phyloP scores from a whole-genome alignment of 306 rosid species.

The Betula pendula region DNA sequence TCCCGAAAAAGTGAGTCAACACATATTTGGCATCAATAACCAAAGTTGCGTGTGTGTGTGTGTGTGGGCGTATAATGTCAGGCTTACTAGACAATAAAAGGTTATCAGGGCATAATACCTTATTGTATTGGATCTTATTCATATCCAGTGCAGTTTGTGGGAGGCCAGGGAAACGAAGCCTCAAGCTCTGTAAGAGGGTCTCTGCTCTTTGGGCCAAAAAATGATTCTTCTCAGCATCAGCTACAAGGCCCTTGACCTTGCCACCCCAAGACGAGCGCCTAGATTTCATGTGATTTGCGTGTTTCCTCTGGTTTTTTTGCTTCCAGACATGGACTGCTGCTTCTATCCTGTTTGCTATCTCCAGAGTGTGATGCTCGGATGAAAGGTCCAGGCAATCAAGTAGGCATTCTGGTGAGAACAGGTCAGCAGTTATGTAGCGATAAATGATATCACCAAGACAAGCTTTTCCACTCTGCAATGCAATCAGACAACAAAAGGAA shows the following conservation, averaged over 20 bases:
- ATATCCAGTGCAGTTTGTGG: slow-evolving; percentile 91
- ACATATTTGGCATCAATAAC: not conserved
- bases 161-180: slow-evolving; percentile 79
- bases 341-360: slow-evolving; percentile 82
- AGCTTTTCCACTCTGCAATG: slow-evolving; percentile 80
- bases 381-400: slow-evolving; percentile 88
- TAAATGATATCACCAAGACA: slow-evolving; percentile 85
- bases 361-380: slow-evolving; percentile 83
- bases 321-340: slow-evolving; percentile 84
- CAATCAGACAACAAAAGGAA: slow-evolving; percentile 7
- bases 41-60: not conserved
- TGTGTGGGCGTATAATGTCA: not conserved
- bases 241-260: slow-evolving; percentile 84
- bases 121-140: slow-evolving; percentile 88
- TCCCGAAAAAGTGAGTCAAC: not conserved
- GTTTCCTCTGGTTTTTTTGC: slow-evolving; percentile 67
- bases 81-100: slow-evolving; percentile 1
- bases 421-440: slow-evolving; percentile 68
- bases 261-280: slow-evolving; percentile 89
- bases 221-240: slow-evolving; percentile 53
- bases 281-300: slow-evolving; percentile 40
- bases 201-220: slow-evolving; percentile 71
- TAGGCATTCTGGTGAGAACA: slow-evolving; percentile 73
- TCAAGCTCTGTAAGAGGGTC: slow-evolving; percentile 71
- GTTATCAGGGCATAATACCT: slow-evolving; percentile 39